Evolutionary conservation across 139 green algal genomes (phyloP).

Genomic region (Edaphochlamys debaryana): DNA sequence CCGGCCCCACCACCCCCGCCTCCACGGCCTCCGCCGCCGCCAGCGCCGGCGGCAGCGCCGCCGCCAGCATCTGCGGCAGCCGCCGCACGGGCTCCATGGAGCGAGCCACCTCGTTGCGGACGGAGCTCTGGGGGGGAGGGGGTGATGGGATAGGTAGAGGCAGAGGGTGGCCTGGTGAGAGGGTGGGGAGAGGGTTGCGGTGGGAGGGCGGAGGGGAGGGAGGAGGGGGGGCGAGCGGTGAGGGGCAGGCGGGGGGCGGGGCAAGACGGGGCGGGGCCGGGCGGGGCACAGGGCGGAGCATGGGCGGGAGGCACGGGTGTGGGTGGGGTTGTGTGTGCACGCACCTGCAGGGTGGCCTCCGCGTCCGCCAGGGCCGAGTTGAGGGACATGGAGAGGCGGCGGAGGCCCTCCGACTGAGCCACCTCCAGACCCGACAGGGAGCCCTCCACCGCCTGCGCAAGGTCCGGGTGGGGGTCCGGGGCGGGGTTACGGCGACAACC

Average conservation of each 20-base stretch:
- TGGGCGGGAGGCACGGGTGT: too few relatives aligned
- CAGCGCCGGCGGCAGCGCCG: slow-evolving; percentile 32
- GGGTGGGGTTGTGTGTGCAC: too few relatives aligned
- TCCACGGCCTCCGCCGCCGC: slow-evolving; percentile 29
- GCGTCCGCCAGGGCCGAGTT: slow-evolving; percentile 58
- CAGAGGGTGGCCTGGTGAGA: too few relatives aligned
- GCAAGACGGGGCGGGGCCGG: too few relatives aligned
- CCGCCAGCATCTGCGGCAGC: slow-evolving; percentile 56
- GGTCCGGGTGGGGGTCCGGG: too few relatives aligned
- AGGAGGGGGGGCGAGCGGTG: too few relatives aligned
- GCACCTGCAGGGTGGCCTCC: slow-evolving; percentile 58
- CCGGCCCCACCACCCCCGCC: slow-evolving; percentile 13
- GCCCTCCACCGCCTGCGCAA: slow-evolving; percentile 64
- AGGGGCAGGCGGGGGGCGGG: too few relatives aligned
- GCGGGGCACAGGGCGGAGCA: too few relatives aligned
- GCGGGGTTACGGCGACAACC: background rate
- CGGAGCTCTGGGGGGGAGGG: too few relatives aligned
- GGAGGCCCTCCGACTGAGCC: slow-evolving; percentile 56
- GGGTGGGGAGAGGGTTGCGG: too few relatives aligned
- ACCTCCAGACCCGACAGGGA: slow-evolving; percentile 65
- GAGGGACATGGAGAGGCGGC: slow-evolving; percentile 53
- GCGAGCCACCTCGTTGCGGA: slow-evolving; percentile 59
- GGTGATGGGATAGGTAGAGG: too few relatives aligned
- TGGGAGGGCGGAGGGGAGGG: too few relatives aligned
- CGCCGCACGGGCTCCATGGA: slow-evolving; percentile 50